Evolutionary conservation across 1,284 basidiomycete species (phyloP).

Genomic region (Cutaneotrichosporon daszewskae): DNA sequence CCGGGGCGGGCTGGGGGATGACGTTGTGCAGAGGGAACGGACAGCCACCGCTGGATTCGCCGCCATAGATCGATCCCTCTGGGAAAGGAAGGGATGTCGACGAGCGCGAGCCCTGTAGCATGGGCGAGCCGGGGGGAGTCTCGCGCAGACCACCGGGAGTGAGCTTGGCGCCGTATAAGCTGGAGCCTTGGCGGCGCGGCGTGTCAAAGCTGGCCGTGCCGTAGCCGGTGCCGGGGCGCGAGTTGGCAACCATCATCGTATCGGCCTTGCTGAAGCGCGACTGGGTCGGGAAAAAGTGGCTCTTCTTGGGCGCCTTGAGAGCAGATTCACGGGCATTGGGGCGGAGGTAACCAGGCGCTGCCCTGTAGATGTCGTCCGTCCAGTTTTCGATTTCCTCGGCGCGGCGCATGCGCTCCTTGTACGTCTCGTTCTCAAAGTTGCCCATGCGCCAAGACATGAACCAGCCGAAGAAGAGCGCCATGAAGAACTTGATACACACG

Average conservation of each 20-base stretch:
- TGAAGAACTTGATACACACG: constrained; percentile 87
- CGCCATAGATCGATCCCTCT: constrained; percentile 40
- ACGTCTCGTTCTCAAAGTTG: constrained; percentile 87
- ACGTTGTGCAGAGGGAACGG: constrained; percentile 85
- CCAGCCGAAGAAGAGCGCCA: constrained; percentile 97
- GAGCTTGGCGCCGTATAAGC: constrained; percentile 44
- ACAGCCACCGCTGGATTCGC: constrained; percentile 49
- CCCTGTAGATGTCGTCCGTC: constrained; percentile 92
- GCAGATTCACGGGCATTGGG: constrained; percentile 69
- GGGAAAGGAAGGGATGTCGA: constrained; percentile 64
- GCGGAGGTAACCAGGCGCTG: constrained; percentile 84
- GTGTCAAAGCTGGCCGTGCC: constrained; percentile 48
- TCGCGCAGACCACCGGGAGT: constrained; percentile 38
- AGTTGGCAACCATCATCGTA: constrained; percentile 56
- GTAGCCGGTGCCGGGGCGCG: constrained; percentile 68
- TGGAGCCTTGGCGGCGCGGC: constrained; percentile 29
- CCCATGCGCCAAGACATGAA: constrained; percentile 93
- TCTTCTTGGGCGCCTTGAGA: constrained; percentile 48
- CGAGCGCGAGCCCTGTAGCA: constrained; percentile 67
- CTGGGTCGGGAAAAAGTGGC: constrained; percentile 66
- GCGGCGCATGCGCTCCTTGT: constrained; percentile 87
- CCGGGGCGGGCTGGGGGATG: constrained; percentile 83
- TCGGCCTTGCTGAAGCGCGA: constrained; percentile 80
- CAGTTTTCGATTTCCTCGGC: constrained; percentile 90
- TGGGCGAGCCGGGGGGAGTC: constrained; percentile 70